Evolutionary conservation across 345 rosid species (phyloP).

Genomic region (Mercurialis annua): DNA sequence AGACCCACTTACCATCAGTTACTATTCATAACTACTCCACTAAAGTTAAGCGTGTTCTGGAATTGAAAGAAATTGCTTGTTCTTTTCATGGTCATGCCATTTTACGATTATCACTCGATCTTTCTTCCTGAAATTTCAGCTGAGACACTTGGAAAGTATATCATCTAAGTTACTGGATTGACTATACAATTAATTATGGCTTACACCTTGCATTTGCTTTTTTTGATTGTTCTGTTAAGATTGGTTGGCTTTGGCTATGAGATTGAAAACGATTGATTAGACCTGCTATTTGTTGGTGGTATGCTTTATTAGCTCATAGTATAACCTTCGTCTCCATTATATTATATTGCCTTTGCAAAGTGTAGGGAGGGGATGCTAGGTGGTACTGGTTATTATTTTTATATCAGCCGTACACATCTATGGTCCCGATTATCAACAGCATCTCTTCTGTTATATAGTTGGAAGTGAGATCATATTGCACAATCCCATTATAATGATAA

Average conservation of each 20-base stretch:
- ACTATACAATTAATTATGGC: conserved; percentile 7
- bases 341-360: conserved; percentile 3
- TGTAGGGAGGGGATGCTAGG: conserved; percentile 18
- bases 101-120: conserved; percentile 9
- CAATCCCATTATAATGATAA: conserved; percentile 11
- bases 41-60: conserved; percentile 1
- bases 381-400: background rate
- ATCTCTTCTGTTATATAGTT: conserved; percentile 3
- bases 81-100: conserved; percentile 17
- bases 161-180: conserved; percentile 10
- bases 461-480: conserved; percentile 6
- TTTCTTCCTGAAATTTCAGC: conserved; percentile 6
- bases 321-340: background rate
- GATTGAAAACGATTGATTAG: conserved; percentile 13
- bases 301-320: background rate
- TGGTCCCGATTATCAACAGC: conserved; percentile 6
- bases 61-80: conserved; percentile 22
- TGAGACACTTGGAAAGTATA: conserved; percentile 19
- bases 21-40: conserved; percentile 12
- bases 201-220: conserved; percentile 21
- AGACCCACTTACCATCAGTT: background rate
- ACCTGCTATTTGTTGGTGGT: conserved; percentile 6
- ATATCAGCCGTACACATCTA: conserved; percentile 20
- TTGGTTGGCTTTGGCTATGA: conserved; percentile 14
- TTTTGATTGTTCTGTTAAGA: conserved; percentile 13